Evolutionary conservation across 352 stramenopile genomes (phyloP), one percentile per base, ranked within the genome.

Genomic region (Phytopythium boreale): DNA sequence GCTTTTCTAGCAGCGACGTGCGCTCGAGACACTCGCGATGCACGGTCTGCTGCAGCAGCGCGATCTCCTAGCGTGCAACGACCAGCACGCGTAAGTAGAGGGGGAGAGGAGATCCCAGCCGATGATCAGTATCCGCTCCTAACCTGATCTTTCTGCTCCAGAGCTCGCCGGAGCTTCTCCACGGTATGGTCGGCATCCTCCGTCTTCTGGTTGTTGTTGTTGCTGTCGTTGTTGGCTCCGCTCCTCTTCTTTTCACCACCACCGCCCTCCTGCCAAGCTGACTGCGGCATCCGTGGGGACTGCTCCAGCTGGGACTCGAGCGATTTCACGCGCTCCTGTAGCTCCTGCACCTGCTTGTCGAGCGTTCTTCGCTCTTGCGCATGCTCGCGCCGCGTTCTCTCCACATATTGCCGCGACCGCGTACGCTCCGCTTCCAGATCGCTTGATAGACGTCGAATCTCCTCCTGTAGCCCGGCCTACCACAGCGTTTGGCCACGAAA

Each of bases 21-120:
- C 86, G 77, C 66, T 95, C 86, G 29, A 95, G 69, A 55, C 86
- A 93, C 67, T 95, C 86, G 9, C 83, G 79, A 69, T 95, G 84
- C 61, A 95, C 86, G 1, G 86, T 95, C 41, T 90, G 82, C 56
- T 93, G 84, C 15, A 95, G 68, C 19, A 93, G 65, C 11, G 67
- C 24, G 20, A 95, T 93, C 65, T 95, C 86, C 82, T 95, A 51
- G 24, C 41, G 27, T 37, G 26, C 12, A 59, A 8, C 11, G 49
- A 46, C 17, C 10, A 19, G 11, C 3, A 5, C 11, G 4, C 22
- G 22, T 52, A 5, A 52, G 46, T 52, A 20, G n/a, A n/a, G n/a
- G n/a, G n/a, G n/a, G n/a, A n/a, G n/a, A n/a, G 0, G 20, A 52
- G 22, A 8, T 3, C 43, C 26, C 12, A 52, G 20, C 7, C 2